Conservation (phyloP, 352 stramenopile genomes). For the Phytophthora capsici region DNA sequence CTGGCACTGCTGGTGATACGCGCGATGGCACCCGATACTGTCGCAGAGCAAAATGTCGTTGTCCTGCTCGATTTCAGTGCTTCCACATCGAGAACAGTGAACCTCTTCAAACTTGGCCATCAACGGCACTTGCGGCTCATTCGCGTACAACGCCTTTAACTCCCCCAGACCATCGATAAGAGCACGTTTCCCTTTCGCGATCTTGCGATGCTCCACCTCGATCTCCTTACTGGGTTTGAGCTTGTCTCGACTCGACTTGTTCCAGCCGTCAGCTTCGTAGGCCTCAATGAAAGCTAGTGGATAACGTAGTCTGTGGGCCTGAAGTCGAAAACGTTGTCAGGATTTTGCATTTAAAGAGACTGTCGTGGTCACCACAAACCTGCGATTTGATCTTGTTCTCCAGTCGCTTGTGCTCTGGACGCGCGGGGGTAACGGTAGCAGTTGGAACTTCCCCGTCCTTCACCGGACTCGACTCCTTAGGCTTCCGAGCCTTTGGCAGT, state of each 20-base stretch:
- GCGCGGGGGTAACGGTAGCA: constrained; percentile 9
- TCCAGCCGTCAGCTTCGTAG: constrained; percentile 86
- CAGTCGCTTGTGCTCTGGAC: constrained; percentile 40
- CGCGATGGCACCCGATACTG: constrained; percentile 70
- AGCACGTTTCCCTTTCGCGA: constrained; percentile 57
- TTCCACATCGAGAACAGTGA: constrained; percentile 77
- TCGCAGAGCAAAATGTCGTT: constrained; percentile 90
- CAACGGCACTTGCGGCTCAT: constrained; percentile 62
- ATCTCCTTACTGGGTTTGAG: constrained; percentile 84
- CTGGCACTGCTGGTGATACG: constrained; percentile 86
- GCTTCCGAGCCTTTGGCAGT: constrained; percentile 32
- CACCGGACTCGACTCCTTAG: constrained; percentile 21
- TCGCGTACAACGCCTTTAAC: constrained; percentile 44
- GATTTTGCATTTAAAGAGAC: too few species aligned
- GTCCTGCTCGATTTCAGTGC: constrained; percentile 64
- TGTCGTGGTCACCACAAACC: constrained; percentile 13
- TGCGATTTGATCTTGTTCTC: constrained; percentile 50
- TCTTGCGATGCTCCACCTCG: constrained; percentile 53
- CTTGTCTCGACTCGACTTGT: constrained; percentile 75
- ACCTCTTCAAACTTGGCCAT: constrained; percentile 63
- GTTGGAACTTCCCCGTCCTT: constrained; percentile 8
- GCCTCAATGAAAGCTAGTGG: constrained; percentile 82
- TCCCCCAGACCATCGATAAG: constrained; percentile 54
- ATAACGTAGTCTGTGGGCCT: constrained; percentile 68
- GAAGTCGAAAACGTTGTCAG: constrained; percentile 6